phyloP scores from a whole-genome alignment of 805 yeast genomes.

The Starmera quercuum region DNA sequence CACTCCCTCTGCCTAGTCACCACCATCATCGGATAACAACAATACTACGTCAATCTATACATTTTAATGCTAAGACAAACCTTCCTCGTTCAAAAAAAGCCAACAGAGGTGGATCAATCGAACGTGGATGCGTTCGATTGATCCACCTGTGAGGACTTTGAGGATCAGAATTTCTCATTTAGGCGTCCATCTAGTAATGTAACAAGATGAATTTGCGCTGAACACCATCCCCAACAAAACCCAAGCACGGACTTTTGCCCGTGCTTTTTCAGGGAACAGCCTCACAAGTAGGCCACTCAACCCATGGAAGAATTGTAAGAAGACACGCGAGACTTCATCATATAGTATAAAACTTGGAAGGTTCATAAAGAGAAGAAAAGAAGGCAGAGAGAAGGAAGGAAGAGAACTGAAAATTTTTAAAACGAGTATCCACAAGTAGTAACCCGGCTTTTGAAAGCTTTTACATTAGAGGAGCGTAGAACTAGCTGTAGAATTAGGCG shows the following conservation, averaged over 20 bases:
- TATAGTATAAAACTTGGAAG: constrained; percentile 26
- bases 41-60: no score
- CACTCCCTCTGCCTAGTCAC: no score
- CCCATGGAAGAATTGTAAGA: constrained; percentile 20
- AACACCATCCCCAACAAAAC: constrained; percentile 22
- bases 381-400: no score
- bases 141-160: no score
- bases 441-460: not conserved
- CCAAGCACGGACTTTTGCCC: constrained; percentile 9
- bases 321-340: constrained; percentile 24
- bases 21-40: no score
- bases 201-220: constrained; percentile 23
- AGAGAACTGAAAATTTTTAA: no score
- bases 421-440: not conserved
- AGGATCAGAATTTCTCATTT: constrained; percentile 22
- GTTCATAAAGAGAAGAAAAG: constrained; percentile 15
- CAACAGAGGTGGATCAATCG: no score
- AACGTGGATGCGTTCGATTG: no score
- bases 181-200: constrained; percentile 18
- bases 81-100: no score
- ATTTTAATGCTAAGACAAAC: no score
- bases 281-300: constrained; percentile 13
- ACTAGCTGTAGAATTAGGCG: no score
- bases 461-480: not conserved
- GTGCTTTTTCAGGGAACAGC: constrained; percentile 13